Base-by-base conservation (phyloP, 495 filamentous ascomycete genomes). In the Parathielavia appendiculata region DNA sequence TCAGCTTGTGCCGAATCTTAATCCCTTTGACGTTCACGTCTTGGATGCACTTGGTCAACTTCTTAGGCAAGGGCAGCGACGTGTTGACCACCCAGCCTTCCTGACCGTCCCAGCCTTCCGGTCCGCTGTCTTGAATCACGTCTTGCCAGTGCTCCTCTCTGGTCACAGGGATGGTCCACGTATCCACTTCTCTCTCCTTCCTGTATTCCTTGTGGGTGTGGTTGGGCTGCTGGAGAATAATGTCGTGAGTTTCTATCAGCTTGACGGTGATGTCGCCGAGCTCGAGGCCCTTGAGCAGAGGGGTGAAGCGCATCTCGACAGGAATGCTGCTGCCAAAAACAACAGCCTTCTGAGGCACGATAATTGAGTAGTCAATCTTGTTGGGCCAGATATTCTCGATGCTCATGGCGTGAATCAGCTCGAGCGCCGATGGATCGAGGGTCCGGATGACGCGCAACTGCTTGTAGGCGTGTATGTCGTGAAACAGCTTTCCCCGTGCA, bases 301-400 rank as follows among this genome's bases (percentile, higher is more conserved):
- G 90, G 8, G 88, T 83, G 51, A 97, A 82, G 44, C 83, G 79
- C 70, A 96, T 90, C 56, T 92, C 84, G 30, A 95, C 75, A 13
- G 84, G 83, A 44, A 97, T 83, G 17, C 79, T 78, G 16, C 89
- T 95, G 39, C 93, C 93, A 62, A 96, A 96, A 10, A 95, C 86
- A 56, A 93, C 86, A 0, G 91, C 92, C 66, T 95, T 96, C 54
- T 86, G 89, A 3, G 93, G 92, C 9, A 92, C 86, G 58, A 86
- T 84, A 57, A 98, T 87, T 8, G 87, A 88, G 69, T 97, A 97
- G 66, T 93, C 85, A 64, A 97, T 82, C 76, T 98, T 98, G 72
- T 92, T 89, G 12, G 88, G 83, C 93, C 93, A 98, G 55, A 93
- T 82, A 65, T 95, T 95, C 70, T 95, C 89, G 52, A 95, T 85